Conservation (phyloP, 371 early-diverging fungal genomes). For the Circinella minor region DNA sequence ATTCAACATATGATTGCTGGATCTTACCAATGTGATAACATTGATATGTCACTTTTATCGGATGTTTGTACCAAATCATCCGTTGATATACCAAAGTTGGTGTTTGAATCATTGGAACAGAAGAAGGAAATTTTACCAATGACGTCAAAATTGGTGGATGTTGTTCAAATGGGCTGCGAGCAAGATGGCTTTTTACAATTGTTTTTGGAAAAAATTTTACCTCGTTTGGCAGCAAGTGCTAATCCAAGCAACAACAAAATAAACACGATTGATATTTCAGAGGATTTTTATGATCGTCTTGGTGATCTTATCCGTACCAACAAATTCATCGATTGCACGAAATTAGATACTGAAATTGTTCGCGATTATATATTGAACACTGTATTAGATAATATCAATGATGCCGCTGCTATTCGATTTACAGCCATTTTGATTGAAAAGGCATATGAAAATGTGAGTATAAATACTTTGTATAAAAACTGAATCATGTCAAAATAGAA, state of each 20-base stretch:
- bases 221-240: constrained; percentile 19
- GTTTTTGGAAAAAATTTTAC: constrained; percentile 1
- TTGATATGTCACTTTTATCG: constrained; percentile 15
- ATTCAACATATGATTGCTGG: constrained; percentile 38
- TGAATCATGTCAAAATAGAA: too few species aligned
- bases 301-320: background rate
- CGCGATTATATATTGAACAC: constrained; percentile 51
- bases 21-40: constrained; percentile 16
- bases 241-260: constrained; percentile 27
- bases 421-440: constrained; percentile 25
- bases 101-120: constrained; percentile 16
- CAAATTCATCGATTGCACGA: constrained; percentile 19
- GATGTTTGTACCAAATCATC: constrained; percentile 27
- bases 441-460: constrained; percentile 37
- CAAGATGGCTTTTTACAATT: constrained; percentile 2
- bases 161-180: background rate
- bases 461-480: too few species aligned
- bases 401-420: constrained; percentile 45
- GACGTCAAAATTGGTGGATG: constrained; percentile 1
- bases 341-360: constrained; percentile 38
- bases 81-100: constrained; percentile 28
- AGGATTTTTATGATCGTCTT: constrained; percentile 29
- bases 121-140: background rate
- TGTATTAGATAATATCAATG: constrained; percentile 43
- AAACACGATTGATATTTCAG: constrained; percentile 17